These are phyloP conservation scores for Diaporthe helianthi DNA, from an alignment of 2,329 filamentous ascomycete genomes.

Conservation along the genomic window DNA sequence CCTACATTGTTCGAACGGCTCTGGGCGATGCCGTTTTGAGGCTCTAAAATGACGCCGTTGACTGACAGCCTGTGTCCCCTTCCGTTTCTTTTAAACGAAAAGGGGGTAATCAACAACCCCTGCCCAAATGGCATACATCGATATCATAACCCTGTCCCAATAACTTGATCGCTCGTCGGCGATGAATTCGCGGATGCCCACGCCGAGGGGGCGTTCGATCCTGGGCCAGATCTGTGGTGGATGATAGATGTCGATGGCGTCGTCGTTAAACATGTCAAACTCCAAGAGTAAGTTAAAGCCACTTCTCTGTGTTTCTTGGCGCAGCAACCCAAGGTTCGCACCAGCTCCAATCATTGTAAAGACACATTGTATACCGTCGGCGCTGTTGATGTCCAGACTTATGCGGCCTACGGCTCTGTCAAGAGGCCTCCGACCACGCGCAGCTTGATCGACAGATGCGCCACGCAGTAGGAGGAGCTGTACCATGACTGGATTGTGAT, in stretches of 20 bases:
- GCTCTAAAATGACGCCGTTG: too few relatives aligned
- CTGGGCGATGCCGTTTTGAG: too few relatives aligned
- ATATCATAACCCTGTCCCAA: neutral
- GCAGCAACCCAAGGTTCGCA: neutral
- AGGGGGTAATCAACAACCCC: neutral
- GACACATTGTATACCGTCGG: neutral
- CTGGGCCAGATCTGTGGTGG: neutral
- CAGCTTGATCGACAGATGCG: neutral
- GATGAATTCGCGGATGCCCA: neutral
- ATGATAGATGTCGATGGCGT: neutral
- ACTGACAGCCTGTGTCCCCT: too few relatives aligned
- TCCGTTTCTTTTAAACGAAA: neutral
- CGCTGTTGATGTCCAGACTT: neutral
- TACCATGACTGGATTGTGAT: neutral
- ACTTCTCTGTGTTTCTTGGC: neutral
- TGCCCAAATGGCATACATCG: neutral
- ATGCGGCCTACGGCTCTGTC: neutral
- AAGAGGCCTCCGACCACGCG: neutral
- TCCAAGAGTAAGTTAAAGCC: neutral
- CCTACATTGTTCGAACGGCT: too few relatives aligned
- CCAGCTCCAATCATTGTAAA: neutral
- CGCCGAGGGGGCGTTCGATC: neutral
- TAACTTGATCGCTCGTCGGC: neutral
- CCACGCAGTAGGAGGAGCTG: neutral
- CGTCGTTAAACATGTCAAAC: neutral